Conservation (phyloP, 225 moss, liverwort and hornwort species). For the Pleurozium schreberi region DNA sequence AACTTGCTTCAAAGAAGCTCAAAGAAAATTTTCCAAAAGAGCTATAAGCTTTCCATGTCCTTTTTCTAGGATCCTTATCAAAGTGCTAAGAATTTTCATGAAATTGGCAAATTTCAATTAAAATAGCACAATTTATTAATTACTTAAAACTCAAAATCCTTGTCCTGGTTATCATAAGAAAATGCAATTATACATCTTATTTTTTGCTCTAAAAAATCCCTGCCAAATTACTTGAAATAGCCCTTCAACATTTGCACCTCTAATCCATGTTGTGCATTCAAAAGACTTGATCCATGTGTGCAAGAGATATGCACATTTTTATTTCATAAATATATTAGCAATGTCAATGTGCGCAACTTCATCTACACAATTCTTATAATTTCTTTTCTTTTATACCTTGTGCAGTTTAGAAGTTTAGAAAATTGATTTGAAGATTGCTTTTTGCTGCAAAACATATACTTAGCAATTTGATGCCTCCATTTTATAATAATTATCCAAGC, state of each 20-base stretch:
- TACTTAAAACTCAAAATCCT: too few species aligned
- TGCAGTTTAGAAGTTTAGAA: not conserved
- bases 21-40: not conserved
- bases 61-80: not conserved
- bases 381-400: not conserved
- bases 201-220: accelerated
- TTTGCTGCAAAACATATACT: too few species aligned
- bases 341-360: too few species aligned
- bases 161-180: not conserved
- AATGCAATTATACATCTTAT: not conserved
- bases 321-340: not conserved
- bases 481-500: accelerated
- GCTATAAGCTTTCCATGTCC: accelerated
- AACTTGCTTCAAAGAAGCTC: too few species aligned
- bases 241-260: too few species aligned
- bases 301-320: too few species aligned
- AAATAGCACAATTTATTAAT: not conserved
- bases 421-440: not conserved
- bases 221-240: not conserved
- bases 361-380: accelerated
- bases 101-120: not conserved
- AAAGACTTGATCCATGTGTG: too few species aligned
- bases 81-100: not conserved
- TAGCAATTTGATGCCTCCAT: too few species aligned
- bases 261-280: not conserved